Evolutionary conservation across 2,329 filamentous ascomycete genomes (phyloP), one percentile per base, ranked within the genome.

Genomic region (Phialocephala subalpina): DNA sequence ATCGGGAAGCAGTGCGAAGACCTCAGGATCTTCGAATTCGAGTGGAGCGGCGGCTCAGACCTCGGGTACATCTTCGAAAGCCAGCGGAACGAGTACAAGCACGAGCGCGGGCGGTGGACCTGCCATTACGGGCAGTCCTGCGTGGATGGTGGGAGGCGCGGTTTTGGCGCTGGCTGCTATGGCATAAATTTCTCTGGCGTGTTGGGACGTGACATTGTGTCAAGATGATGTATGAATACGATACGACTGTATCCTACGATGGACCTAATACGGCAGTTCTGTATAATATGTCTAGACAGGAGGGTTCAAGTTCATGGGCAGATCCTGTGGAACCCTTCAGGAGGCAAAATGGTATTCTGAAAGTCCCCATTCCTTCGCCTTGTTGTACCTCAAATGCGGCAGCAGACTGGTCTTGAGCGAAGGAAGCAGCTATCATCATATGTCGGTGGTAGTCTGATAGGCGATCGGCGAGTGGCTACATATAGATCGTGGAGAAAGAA

Each of bases 81-180:
- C 45, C 7, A 49, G 45, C 22, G 27, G 20, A 9, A 55, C 64
- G n/a, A 62, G 45, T 6, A 63, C 36, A 1, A 66, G 64, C 25
- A 62, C 62, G 9, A 69, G 60, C 11, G 69, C 62, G 9, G 70
- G 60, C 11, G 69, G 56, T 55, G 63, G 33, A 25, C 42, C 65
- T 53, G 61, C 59, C 35, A 18, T 64, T 18, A 67, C 64, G 16
- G 67, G 59, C 16, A 60, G 65, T 62, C 22, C 49, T 18, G 45
- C 40, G 22, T 72, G 64, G 64, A 63, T 62, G 22, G 3, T 71
- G 29, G 70, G 70, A 11, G 70, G 69, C 52, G 70, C 65, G n/a
- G 66, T 45, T 61, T 62, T 57, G 49, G 70, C 64, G 9, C 18
- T 68, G 27, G 69, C 61, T 22, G 56, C 69, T 56, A 20, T 68